These are phyloP conservation scores for Penicillium nordicum DNA, from an alignment of 2,329 filamentous ascomycete genomes.

Conservation along the genomic window DNA sequence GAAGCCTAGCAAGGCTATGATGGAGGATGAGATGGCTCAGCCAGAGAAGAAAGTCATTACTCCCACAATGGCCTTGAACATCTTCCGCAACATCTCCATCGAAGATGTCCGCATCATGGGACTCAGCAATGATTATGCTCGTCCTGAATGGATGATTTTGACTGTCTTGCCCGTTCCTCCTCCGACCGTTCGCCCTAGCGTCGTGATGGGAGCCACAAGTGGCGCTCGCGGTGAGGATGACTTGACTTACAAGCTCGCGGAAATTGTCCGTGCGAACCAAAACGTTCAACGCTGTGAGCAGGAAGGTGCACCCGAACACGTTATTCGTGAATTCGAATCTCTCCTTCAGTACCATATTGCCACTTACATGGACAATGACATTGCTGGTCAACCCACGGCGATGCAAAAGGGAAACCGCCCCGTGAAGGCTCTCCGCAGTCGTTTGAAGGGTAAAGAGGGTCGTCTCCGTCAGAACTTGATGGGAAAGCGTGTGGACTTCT, in stretches of 20 bases:
- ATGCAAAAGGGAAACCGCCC: slow-evolving; percentile 96
- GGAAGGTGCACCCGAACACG: slow-evolving; percentile 87
- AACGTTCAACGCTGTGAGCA: slow-evolving; percentile 89
- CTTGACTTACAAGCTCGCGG: slow-evolving; percentile 97
- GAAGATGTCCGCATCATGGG: slow-evolving; percentile 83
- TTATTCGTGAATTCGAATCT: slow-evolving; percentile 84
- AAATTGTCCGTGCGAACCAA: slow-evolving; percentile 96
- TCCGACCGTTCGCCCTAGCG: slow-evolving; percentile 91
- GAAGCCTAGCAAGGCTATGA: slow-evolving; percentile 71
- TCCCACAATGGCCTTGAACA: slow-evolving; percentile 76
- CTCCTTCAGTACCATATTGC: slow-evolving; percentile 96
- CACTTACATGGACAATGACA: slow-evolving; percentile 99
- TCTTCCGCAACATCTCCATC: slow-evolving; percentile 80
- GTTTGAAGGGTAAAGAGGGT: slow-evolving; percentile 98
- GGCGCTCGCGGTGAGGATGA: slow-evolving; percentile 97
- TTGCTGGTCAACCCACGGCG: slow-evolving; percentile 89
- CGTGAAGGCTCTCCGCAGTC: slow-evolving; percentile 92
- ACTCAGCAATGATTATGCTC: slow-evolving; percentile 88
- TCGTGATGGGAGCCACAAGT: slow-evolving; percentile 90
- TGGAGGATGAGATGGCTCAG: slow-evolving; percentile 61
- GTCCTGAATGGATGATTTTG: slow-evolving; percentile 97
- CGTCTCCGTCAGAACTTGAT: slow-evolving; percentile 97
- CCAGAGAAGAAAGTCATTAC: slow-evolving; percentile 80
- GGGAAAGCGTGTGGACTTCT: slow-evolving; percentile 99
- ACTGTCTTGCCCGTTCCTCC: slow-evolving; percentile 93